Evolutionary conservation across 805 yeast species (phyloP).

Genomic region (Candida gorgasii): DNA sequence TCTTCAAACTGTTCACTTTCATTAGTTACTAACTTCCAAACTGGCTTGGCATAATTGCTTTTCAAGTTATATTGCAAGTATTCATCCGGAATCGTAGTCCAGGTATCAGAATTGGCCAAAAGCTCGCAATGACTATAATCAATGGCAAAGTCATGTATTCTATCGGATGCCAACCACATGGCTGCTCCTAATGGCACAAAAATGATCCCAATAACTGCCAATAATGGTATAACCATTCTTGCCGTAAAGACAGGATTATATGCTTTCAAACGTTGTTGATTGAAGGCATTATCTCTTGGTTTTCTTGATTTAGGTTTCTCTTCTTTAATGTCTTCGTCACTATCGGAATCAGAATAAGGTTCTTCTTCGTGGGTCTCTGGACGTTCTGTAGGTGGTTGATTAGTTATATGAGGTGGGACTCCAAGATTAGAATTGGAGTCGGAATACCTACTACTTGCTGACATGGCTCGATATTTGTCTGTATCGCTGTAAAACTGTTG

Average conservation of each 20-base stretch:
- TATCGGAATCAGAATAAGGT: slow-evolving; percentile 15
- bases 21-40: slow-evolving; percentile 40
- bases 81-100: slow-evolving; percentile 39
- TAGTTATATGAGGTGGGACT: not conserved
- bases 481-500: not conserved
- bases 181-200: slow-evolving; percentile 48
- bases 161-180: slow-evolving; percentile 46
- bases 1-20: slow-evolving; percentile 48
- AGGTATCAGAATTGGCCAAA: slow-evolving; percentile 31
- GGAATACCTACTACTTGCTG: slow-evolving; percentile 10
- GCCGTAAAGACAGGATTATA: slow-evolving; percentile 48
- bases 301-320: slow-evolving; percentile 53
- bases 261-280: slow-evolving; percentile 57
- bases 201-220: slow-evolving; percentile 38
- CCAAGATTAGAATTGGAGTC: slow-evolving; percentile 3
- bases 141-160: slow-evolving; percentile 39
- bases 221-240: slow-evolving; percentile 41
- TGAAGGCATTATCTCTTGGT: slow-evolving; percentile 62
- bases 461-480: not conserved
- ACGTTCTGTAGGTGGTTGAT: not conserved
- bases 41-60: slow-evolving; percentile 20
- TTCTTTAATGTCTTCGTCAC: slow-evolving; percentile 42
- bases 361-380: not conserved
- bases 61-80: slow-evolving; percentile 39
- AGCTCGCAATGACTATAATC: slow-evolving; percentile 44